These are phyloP conservation scores for Cyclocybe aegerita DNA, from an alignment of 768 basidiomycete genomes.

Conservation along the genomic window DNA sequence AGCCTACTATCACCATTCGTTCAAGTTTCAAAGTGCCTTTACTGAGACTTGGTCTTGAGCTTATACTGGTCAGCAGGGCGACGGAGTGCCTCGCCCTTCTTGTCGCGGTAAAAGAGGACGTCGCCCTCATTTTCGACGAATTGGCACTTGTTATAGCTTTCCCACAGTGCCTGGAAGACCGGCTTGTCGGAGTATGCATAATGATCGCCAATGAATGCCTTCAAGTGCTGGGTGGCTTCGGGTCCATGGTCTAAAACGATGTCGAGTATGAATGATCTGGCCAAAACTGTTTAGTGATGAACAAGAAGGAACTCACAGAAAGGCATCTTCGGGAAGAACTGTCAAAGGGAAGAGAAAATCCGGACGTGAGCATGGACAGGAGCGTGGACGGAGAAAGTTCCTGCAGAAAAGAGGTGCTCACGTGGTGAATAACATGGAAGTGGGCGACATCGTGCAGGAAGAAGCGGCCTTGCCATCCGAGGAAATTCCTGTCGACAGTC, in stretches of 20 bases:
- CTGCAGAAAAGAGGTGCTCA: conserved; percentile 21
- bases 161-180: conserved; percentile 48
- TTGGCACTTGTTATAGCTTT: conserved; percentile 53
- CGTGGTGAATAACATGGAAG: conserved; percentile 64
- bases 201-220: conserved; percentile 48
- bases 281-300: background rate
- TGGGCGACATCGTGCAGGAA: conserved; percentile 69
- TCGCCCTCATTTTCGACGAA: conserved; percentile 61
- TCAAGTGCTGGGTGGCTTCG: conserved; percentile 49
- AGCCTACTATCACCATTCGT: no score
- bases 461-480: conserved; percentile 66
- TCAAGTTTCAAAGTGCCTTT: background rate
- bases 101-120: conserved; percentile 46
- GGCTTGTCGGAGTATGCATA: conserved; percentile 44
- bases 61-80: conserved; percentile 28
- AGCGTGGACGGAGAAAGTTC: background rate
- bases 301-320: conserved; percentile 40
- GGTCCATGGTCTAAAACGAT: conserved; percentile 42
- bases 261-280: background rate
- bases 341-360: conserved; percentile 12
- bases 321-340: conserved; percentile 64
- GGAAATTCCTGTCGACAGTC: conserved; percentile 55
- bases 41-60: conserved; percentile 13
- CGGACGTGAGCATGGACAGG: background rate
- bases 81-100: conserved; percentile 35